These are phyloP conservation scores for Trebouxia sp. DNA, from an alignment of 139 green algal genomes.

Conservation along the genomic window DNA sequence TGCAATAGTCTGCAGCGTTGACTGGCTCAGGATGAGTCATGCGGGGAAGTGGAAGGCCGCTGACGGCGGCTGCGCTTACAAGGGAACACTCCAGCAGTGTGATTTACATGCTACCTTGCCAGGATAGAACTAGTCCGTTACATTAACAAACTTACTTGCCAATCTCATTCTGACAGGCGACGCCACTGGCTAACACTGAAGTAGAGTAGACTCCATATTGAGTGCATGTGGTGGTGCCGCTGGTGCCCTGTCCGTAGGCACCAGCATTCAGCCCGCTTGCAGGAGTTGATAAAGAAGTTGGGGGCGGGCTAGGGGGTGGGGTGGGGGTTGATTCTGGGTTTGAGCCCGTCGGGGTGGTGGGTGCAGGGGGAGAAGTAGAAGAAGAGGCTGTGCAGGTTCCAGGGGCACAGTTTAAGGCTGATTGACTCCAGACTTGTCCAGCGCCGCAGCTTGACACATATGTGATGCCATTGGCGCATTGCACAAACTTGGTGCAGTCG, in stretches of 20 bases:
- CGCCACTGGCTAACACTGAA: neutral
- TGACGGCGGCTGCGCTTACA: no score
- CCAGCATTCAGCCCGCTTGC: no score
- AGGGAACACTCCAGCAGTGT: no score
- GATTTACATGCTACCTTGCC: no score
- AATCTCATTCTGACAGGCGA: constrained; percentile 19
- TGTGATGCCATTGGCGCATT: neutral
- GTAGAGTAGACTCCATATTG: neutral
- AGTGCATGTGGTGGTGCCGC: neutral
- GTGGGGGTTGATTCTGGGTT: no score
- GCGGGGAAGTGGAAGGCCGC: no score
- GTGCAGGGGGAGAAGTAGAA: no score
- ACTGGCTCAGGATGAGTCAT: no score
- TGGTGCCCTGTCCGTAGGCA: neutral
- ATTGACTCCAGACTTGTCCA: neutral
- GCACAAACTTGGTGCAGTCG: neutral
- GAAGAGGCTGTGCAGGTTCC: neutral
- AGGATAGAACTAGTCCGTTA: neutral
- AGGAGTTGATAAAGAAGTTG: no score
- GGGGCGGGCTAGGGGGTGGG: no score
- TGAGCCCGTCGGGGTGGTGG: no score
- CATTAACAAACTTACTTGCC: neutral
- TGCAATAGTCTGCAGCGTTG: no score
- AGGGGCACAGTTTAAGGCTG: neutral
- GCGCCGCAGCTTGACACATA: neutral